Percentiles rank a stretch among this genome's conserved stretches.
Conservation (phyloP, 176 grass and related monocot genomes). For the Zizania latifolia region DNA sequence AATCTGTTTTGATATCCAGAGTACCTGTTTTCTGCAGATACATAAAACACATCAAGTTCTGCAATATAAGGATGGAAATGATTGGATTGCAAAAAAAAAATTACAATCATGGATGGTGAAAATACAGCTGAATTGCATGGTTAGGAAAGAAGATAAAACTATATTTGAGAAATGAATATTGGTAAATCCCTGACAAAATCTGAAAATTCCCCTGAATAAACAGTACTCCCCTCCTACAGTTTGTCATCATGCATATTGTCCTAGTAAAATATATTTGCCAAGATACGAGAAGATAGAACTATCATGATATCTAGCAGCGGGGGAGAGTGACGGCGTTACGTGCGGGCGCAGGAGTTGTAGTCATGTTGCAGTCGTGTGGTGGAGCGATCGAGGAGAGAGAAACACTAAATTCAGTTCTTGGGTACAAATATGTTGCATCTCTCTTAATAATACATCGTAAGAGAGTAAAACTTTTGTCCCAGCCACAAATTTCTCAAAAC, state of each 20-base stretch:
- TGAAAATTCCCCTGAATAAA: not conserved
- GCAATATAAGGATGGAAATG: not conserved
- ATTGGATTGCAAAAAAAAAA: not conserved
- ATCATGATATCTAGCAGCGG: constrained; percentile 7
- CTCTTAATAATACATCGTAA: too few relatives aligned
- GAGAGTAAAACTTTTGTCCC: too few relatives aligned
- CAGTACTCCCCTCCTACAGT: not conserved
- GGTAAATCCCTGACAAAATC: not conserved
- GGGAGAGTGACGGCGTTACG: too few relatives aligned
- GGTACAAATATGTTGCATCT: too few relatives aligned
- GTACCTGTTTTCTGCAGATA: constrained; percentile 73
- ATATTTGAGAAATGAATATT: constrained; percentile 1
- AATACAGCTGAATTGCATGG: constrained; percentile 10
- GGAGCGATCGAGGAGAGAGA: too few relatives aligned
- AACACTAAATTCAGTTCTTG: too few relatives aligned
- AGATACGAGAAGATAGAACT: not conserved
- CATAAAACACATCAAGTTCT: constrained; percentile 12
- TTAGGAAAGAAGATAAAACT: not conserved
- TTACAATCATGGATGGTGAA: constrained; percentile 15
- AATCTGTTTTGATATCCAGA: constrained; percentile 99
- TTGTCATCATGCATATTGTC: constrained; percentile 12
- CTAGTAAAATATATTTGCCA: not conserved
- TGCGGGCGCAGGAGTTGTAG: too few relatives aligned
- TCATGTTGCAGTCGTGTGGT: too few relatives aligned
- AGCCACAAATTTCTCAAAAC: too few relatives aligned